Conservation (phyloP, 805 yeast species). For the Candida montana region DNA sequence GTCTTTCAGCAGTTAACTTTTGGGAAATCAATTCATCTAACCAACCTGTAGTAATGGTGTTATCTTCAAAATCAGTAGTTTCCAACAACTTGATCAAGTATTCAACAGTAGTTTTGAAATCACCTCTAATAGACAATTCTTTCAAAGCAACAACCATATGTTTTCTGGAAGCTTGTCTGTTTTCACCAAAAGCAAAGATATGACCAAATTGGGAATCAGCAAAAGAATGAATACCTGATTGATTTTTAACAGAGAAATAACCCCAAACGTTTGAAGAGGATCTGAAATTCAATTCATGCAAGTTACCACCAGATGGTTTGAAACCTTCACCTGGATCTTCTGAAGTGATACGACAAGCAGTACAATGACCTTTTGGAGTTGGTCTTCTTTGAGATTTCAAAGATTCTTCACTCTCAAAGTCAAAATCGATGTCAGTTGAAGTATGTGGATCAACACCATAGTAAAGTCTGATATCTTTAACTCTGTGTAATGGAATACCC, state of each 20-base stretch:
- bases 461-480: conserved; percentile 83
- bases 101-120: conserved; percentile 96
- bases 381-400: conserved; percentile 84
- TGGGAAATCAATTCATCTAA: conserved; percentile 91
- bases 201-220: conserved; percentile 99
- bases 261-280: conserved; percentile 99
- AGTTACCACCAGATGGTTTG: conserved; percentile 96
- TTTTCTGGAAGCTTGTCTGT: conserved; percentile 94
- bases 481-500: conserved; percentile 98
- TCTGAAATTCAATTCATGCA: conserved; percentile 94
- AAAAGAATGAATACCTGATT: conserved; percentile 95
- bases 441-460: conserved; percentile 97
- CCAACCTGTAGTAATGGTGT: conserved; percentile 98
- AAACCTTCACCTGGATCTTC: conserved; percentile 99
- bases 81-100: conserved; percentile 91
- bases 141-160: conserved; percentile 98
- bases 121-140: conserved; percentile 96
- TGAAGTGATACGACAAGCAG: conserved; percentile 98
- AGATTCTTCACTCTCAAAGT: conserved; percentile 69
- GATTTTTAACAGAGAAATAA: conserved; percentile 94
- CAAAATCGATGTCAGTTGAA: conserved; percentile 84
- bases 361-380: conserved; percentile 95
- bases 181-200: conserved; percentile 98
- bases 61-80: conserved; percentile 93
- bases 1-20: conserved; percentile 94